Conservation (phyloP, 805 yeast species). For the Candida morakotiae region DNA sequence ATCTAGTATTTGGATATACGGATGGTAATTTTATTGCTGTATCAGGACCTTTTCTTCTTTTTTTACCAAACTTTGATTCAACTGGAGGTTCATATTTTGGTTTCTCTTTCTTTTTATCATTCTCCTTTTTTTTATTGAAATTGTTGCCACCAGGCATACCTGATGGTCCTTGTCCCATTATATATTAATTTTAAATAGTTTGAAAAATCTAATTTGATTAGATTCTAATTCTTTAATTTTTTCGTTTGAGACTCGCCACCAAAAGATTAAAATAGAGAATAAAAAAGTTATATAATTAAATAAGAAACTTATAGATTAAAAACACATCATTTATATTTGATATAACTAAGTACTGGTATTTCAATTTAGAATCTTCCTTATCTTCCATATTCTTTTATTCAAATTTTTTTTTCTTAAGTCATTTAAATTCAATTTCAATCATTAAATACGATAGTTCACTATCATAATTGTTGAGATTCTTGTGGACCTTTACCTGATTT, state of each 20-base stretch:
- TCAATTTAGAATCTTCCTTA: too few species aligned
- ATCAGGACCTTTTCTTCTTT: slow-evolving; percentile 89
- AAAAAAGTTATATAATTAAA: too few species aligned
- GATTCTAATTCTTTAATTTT: background rate
- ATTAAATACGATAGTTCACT: too few species aligned
- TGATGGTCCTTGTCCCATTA: slow-evolving; percentile 53
- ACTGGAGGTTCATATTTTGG: slow-evolving; percentile 99
- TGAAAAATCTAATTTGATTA: background rate
- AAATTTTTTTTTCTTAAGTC: too few species aligned
- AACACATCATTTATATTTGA: too few species aligned
- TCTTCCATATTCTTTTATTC: too few species aligned
- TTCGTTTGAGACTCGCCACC: slow-evolving; percentile 1
- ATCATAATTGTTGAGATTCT: slow-evolving; percentile 65
- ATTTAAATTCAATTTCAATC: too few species aligned
- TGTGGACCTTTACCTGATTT: slow-evolving; percentile 53
- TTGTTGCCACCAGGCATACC: slow-evolving; percentile 51
- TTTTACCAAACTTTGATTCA: slow-evolving; percentile 87
- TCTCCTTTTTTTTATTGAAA: slow-evolving; percentile 51
- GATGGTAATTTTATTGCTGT: slow-evolving; percentile 80
- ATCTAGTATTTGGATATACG: slow-evolving; percentile 89
- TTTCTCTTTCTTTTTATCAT: slow-evolving; percentile 69
- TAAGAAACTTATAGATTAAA: too few species aligned
- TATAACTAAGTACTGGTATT: too few species aligned
- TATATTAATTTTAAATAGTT: background rate
- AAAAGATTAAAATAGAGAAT: background rate